Evolutionary conservation across 1,284 basidiomycete species (phyloP).

Genomic region (Bjerkandera adusta): DNA sequence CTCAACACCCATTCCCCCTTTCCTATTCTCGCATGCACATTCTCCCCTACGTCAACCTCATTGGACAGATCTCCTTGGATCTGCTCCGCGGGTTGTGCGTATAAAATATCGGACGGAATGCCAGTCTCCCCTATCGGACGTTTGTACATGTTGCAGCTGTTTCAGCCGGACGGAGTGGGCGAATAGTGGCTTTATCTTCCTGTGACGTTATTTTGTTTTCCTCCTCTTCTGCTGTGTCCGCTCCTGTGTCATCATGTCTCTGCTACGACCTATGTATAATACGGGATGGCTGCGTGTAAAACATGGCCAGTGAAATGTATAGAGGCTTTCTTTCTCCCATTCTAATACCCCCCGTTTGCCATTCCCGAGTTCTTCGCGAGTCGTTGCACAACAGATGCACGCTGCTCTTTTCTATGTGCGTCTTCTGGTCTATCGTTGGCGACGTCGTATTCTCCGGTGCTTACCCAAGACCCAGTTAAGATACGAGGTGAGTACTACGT

Average conservation of each 20-base stretch:
- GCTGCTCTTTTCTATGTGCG: no score
- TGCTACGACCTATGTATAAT: constrained; percentile 19
- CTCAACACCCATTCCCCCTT: not conserved
- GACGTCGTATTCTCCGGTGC: no score
- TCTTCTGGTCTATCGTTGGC: no score
- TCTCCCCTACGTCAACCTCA: not conserved
- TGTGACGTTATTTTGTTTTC: constrained; percentile 7
- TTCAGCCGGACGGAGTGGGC: constrained; percentile 3
- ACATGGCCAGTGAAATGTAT: constrained; percentile 15
- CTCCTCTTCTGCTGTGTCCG: not conserved
- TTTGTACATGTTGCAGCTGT: constrained; percentile 6
- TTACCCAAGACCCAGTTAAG: no score
- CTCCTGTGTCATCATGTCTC: constrained; percentile 3
- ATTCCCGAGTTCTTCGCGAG: no score
- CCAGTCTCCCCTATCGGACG: no score
- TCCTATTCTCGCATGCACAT: constrained; percentile 5
- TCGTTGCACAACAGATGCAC: no score
- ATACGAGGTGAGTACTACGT: no score
- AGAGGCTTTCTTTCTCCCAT: constrained; percentile 12
- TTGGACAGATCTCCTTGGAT: no score
- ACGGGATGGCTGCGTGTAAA: constrained; percentile 16
- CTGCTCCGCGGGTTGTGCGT: not conserved
- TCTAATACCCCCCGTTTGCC: no score
- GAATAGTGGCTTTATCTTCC: constrained; percentile 11
- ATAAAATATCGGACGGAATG: constrained; percentile 1